Conservation (phyloP, 106 monocot genomes). For the Allium sativum region DNA sequence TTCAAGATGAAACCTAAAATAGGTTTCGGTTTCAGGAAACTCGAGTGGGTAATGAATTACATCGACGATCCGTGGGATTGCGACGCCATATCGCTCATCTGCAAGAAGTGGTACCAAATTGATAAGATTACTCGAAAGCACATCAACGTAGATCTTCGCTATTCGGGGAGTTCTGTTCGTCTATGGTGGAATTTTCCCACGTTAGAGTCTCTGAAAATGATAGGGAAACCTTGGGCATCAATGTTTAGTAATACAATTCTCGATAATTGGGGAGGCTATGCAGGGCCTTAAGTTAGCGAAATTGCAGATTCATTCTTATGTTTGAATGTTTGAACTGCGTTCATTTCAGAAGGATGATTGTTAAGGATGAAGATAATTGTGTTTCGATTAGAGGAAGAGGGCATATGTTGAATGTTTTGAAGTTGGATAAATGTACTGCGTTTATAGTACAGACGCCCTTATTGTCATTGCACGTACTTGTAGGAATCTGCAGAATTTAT, state of each 20-base stretch:
- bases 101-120: slow-evolving; percentile 54
- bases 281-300: slow-evolving; percentile 54
- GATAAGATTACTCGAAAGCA: slow-evolving; percentile 71
- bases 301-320: slow-evolving; percentile 45
- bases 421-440: slow-evolving; percentile 90
- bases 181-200: slow-evolving; percentile 68
- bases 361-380: slow-evolving; percentile 46
- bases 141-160: slow-evolving; percentile 83
- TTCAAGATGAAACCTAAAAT: no score
- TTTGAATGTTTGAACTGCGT: slow-evolving; percentile 57
- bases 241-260: slow-evolving; percentile 93
- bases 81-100: slow-evolving; percentile 72
- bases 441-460: slow-evolving; percentile 77
- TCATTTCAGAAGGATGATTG: slow-evolving; percentile 80
- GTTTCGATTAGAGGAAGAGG: slow-evolving; percentile 42
- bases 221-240: slow-evolving; percentile 86
- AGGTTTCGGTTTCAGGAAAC: no score
- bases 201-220: slow-evolving; percentile 75
- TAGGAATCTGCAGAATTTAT: slow-evolving; percentile 64
- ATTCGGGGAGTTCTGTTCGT: slow-evolving; percentile 55
- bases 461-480: slow-evolving; percentile 39
- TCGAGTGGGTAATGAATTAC: slow-evolving; percentile 61
- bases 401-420: slow-evolving; percentile 39
- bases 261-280: slow-evolving; percentile 93
- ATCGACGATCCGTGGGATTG: slow-evolving; percentile 76